Base-by-base conservation (phyloP, 768 basidiomycete species). In the Saitozyma podzolica region DNA sequence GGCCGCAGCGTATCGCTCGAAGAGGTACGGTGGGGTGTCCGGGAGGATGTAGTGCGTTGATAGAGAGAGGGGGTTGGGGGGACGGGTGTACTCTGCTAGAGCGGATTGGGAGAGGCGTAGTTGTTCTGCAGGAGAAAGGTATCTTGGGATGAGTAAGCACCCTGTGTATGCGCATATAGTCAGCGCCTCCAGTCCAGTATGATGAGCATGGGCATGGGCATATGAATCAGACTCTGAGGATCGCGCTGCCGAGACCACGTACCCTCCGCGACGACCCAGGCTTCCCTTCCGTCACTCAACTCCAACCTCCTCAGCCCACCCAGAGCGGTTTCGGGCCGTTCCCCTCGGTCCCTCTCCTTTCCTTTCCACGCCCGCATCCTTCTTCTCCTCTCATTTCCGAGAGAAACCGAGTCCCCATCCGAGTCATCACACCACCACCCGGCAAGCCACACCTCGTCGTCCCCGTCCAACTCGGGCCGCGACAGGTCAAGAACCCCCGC, bases 31-130 rank as follows among this genome's bases (percentile, higher is more conserved):
- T 29, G 29, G 29, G 5, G 29, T 29, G 29, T 29, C 29, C 0
- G 95, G 94, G 8, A 96, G 82, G 49, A 82, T 51, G 71, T 95
- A 96, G 77, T 97, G 95, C 0, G 86, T 85, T 59, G 94, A 89
- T 19, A 97, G 86, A 68, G 92, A 95, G 0, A 91, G 94, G 59
- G 89, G 88, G 75, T 96, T 96, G 0, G 92, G 91, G 43, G 83
- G 79, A 3, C 83, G 83, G 0, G 93, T 89, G 68, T 94, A 91
- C 17, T 88, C 84, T 9, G 82, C 73, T 8, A 99, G 85, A 20
- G 90, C 85, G 85, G 90, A 89, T 58, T 80, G 80, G 29, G 90
- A 83, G 6, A 97, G 84, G 0, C 83, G 76, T 20, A 86, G 84
- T 74, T 98, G 95, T 43, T 86, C 82, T 16, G 80, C 72, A 0